Base-by-base conservation (phyloP, 371 early-diverging fungal genomes). In the Mortierella sp. region DNA sequence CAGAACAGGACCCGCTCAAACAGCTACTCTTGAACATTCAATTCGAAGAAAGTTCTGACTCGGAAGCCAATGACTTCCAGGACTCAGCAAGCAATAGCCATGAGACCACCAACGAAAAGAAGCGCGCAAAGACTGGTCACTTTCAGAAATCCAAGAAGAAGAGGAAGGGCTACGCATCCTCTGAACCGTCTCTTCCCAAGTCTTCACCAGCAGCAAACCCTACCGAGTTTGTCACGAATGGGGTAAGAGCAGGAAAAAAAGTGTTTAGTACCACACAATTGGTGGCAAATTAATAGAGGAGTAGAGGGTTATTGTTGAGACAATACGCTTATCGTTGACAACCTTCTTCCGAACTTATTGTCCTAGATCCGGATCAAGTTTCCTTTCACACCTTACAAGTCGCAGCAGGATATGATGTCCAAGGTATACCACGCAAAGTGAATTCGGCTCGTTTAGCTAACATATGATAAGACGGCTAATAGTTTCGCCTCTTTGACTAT, bases 401-500 rank as follows among this genome's bases (percentile, higher is more conserved):
- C 93, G 51, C 93, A 93, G 58, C 78, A 90, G 35, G 91, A 92
- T 76, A 91, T 93, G 91, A 91, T 93, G 93, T 77, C 85, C 35
- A 90, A 89, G 85, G 92, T 90, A 83, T 49, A 24, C 21, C 8
- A 27, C 18, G 71, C 16, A 48, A 35, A 60, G 35, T 14, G 24
- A 41, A 0, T 27, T 7, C 41, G 0, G 7, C 7, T 7, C 41
- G 29, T 21, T 27, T 3, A 75, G 16, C 1, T 14, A 49, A 29
- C 6, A 21, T 11, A 63, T 48, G 43, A 14, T 49, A 49, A 12
- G 21, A 0, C 35, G 8, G 32, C 72, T 24, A 21, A 29, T 32
- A 4, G 10, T 49, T 43, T n/a, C 32, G 12, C 38, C 32, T 10
- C 27, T 18, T 63, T 32, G 38, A 18, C 18, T 43, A 63, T 11